A percentile compares a stretch with the other conserved stretches of the same genome.
Evolutionary conservation across 208 protist genomes (phyloP).

Genomic region (Paratrypanosoma confusum): DNA sequence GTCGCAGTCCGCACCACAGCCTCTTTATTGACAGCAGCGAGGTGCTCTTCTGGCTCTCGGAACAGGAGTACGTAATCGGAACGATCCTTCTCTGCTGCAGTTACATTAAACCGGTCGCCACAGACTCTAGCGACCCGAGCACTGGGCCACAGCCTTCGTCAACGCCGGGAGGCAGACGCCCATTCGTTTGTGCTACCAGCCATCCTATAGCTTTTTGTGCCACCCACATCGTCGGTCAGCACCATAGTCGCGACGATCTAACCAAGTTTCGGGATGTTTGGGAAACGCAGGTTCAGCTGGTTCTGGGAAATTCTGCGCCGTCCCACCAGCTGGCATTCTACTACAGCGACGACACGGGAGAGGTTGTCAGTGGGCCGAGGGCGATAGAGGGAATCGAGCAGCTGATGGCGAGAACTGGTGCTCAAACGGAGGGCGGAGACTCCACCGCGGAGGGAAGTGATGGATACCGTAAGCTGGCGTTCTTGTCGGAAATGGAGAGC

Average conservation of each 20-base stretch:
- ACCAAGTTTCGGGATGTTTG: constrained; percentile 39
- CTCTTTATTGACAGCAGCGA: constrained; percentile 48
- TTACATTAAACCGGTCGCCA: too few relatives aligned
- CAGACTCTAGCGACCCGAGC: too few relatives aligned
- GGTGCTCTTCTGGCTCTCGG: constrained; percentile 56
- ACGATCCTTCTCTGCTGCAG: constrained; percentile 57
- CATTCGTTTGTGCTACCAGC: too few relatives aligned
- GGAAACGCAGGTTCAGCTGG: constrained; percentile 62
- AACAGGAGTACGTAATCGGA: constrained; percentile 80
- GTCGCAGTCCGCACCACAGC: too few relatives aligned
- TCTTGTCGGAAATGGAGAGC: constrained; percentile 63
- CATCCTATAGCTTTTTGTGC: constrained; percentile 54
- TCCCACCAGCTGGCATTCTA: constrained; percentile 55
- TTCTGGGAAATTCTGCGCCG: constrained; percentile 44
- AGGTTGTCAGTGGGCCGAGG: too few relatives aligned
- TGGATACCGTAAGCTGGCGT: too few relatives aligned
- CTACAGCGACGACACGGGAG: constrained; percentile 25
- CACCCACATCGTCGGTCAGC: constrained; percentile 21
- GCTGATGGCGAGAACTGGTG: too few relatives aligned
- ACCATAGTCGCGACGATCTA: too few relatives aligned
- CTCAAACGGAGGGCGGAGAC: too few relatives aligned
- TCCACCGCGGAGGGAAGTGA: too few relatives aligned
- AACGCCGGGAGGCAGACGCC: too few relatives aligned
- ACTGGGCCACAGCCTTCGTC: too few relatives aligned
- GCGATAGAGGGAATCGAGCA: constrained; percentile 19